These are phyloP conservation scores for Exophiala viscosa DNA, from an alignment of 2,329 filamentous ascomycete species.

Conservation along the genomic window DNA sequence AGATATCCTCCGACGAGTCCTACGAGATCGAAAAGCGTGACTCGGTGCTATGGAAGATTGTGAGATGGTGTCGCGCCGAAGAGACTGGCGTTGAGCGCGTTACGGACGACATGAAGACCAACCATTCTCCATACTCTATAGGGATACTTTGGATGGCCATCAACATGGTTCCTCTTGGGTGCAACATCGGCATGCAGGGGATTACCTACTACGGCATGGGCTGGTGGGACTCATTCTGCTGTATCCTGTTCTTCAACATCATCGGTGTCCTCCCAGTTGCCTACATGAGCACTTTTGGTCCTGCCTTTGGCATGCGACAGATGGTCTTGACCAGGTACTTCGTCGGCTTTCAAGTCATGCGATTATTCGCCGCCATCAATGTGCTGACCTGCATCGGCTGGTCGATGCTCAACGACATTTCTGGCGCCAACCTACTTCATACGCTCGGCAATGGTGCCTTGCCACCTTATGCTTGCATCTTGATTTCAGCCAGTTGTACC, in stretches of 20 bases:
- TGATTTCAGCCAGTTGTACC: slow-evolving; percentile 67
- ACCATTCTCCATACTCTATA: neutral
- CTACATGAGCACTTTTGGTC: slow-evolving; percentile 74
- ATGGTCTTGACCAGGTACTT: slow-evolving; percentile 77
- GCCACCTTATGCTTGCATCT: slow-evolving; percentile 69
- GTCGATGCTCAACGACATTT: slow-evolving; percentile 73
- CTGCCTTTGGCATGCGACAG: slow-evolving; percentile 69
- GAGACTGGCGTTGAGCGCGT: neutral
- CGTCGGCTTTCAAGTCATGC: slow-evolving; percentile 52
- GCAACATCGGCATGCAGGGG: slow-evolving; percentile 69
- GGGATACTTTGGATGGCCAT: slow-evolving; percentile 50
- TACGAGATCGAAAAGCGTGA: neutral
- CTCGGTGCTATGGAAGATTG: neutral
- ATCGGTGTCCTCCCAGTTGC: slow-evolving; percentile 69
- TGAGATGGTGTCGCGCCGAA: neutral
- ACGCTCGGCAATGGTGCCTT: slow-evolving; percentile 61
- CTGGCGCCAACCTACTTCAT: slow-evolving; percentile 72
- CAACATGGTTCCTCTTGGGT: slow-evolving; percentile 73
- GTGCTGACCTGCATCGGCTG: slow-evolving; percentile 56
- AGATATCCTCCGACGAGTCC: neutral
- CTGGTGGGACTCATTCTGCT: slow-evolving; percentile 68
- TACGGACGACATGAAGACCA: neutral
- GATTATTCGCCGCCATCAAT: slow-evolving; percentile 38
- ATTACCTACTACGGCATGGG: slow-evolving; percentile 66
- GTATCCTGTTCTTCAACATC: slow-evolving; percentile 71